Evolutionary conservation across 495 filamentous ascomycete species (phyloP).

Genomic region (Lophiostoma macrostomum): DNA sequence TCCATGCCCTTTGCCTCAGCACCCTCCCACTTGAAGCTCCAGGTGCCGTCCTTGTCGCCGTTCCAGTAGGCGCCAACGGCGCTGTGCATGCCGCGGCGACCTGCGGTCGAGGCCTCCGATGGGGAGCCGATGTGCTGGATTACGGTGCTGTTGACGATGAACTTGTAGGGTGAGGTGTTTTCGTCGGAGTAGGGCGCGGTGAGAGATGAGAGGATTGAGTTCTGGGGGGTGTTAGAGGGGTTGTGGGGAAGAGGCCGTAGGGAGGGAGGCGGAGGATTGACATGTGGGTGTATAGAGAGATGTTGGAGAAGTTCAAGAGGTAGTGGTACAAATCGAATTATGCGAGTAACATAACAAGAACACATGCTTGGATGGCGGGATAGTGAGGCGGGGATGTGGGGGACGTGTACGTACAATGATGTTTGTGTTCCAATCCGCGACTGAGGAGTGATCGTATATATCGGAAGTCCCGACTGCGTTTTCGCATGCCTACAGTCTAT

Average conservation of each 20-base stretch:
- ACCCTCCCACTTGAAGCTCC: constrained; percentile 91
- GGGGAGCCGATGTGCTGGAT: constrained; percentile 70
- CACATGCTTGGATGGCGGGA: too few species aligned
- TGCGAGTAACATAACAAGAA: too few species aligned
- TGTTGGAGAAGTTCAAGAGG: background rate
- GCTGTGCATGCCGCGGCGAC: constrained; percentile 91
- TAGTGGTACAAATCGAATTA: too few species aligned
- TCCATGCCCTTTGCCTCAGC: constrained; percentile 82
- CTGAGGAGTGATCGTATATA: constrained; percentile 77
- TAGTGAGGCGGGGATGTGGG: too few species aligned
- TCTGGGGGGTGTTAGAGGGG: constrained; percentile 49
- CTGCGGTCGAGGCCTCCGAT: constrained; percentile 54
- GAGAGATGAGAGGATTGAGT: constrained; percentile 77
- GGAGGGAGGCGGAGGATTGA: background rate
- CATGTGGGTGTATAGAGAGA: background rate
- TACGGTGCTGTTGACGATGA: constrained; percentile 94
- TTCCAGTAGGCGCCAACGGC: constrained; percentile 96
- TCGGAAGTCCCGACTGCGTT: constrained; percentile 65
- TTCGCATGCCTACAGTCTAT: constrained; percentile 69
- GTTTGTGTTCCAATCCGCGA: constrained; percentile 77
- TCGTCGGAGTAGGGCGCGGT: constrained; percentile 57
- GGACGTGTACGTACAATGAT: constrained; percentile 87
- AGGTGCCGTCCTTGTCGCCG: constrained; percentile 95
- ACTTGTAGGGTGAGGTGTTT: constrained; percentile 67
- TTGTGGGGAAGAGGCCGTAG: background rate